These are phyloP conservation scores for Boletales sp. DNA, from an alignment of 768 basidiomycete species.

Conservation along the genomic window DNA sequence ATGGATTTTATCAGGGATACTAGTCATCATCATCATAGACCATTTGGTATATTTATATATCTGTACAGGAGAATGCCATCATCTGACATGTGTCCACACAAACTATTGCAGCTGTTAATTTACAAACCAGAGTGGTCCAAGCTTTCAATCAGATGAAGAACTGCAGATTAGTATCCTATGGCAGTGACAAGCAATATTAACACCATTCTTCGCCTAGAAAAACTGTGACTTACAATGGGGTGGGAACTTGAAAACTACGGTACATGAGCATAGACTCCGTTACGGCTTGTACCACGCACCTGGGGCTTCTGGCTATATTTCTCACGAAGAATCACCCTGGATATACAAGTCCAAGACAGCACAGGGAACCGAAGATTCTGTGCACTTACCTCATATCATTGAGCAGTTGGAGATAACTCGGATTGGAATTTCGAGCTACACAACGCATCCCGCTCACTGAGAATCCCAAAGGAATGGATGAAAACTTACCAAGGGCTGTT, in stretches of 20 bases:
- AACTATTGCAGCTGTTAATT: too few species aligned
- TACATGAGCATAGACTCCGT: conserved; percentile 6
- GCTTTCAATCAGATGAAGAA: conserved; percentile 24
- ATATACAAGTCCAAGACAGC: neutral
- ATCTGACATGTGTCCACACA: too few species aligned
- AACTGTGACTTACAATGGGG: conserved; percentile 35
- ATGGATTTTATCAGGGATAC: too few species aligned
- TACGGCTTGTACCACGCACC: conserved; percentile 14
- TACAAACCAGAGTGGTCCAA: too few species aligned
- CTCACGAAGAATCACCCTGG: conserved; percentile 38
- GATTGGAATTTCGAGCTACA: conserved; percentile 43
- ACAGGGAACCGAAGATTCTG: neutral
- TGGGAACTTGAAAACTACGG: conserved; percentile 41
- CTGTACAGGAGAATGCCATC: too few species aligned
- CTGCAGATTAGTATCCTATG: conserved; percentile 28
- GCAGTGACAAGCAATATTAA: neutral
- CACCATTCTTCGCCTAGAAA: neutral
- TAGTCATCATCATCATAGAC: too few species aligned
- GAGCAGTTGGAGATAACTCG: conserved; percentile 52
- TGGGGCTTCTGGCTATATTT: conserved; percentile 61
- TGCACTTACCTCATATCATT: conserved; percentile 38
- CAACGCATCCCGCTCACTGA: neutral
- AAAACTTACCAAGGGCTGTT: conserved; percentile 43
- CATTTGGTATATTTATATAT: too few species aligned
- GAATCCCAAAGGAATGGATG: neutral